A percentile compares a stretch with the other conserved stretches of the same genome.
Evolutionary conservation across 495 filamentous ascomycete species (phyloP).

Genomic region (Penicillium robsamsonii): DNA sequence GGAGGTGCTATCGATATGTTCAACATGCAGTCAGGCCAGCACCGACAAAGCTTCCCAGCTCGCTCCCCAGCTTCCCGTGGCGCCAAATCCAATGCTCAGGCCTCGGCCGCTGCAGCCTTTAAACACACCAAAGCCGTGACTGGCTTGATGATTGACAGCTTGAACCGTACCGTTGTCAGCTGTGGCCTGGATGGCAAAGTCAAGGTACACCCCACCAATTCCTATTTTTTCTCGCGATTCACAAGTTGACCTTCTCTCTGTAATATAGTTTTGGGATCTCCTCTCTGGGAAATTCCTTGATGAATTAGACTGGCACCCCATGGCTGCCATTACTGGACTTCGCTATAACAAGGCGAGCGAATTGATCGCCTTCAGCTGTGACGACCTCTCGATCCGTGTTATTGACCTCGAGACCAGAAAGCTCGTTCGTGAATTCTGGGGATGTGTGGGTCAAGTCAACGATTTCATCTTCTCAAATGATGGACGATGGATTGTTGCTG

Average conservation of each 20-base stretch:
- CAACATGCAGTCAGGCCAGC: slow-evolving; percentile 90
- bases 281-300: slow-evolving; percentile 70
- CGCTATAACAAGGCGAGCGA: slow-evolving; percentile 78
- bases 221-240: neutral
- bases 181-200: slow-evolving; percentile 90
- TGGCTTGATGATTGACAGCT: slow-evolving; percentile 76
- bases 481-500: slow-evolving; percentile 89
- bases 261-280: slow-evolving; percentile 82
- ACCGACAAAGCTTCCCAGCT: slow-evolving; percentile 81
- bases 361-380: slow-evolving; percentile 84
- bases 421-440: slow-evolving; percentile 90
- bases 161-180: slow-evolving; percentile 80
- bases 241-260: slow-evolving; percentile 7
- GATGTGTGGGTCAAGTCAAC: slow-evolving; percentile 73
- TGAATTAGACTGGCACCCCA: slow-evolving; percentile 81
- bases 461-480: slow-evolving; percentile 91
- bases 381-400: slow-evolving; percentile 82
- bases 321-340: slow-evolving; percentile 71
- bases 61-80: slow-evolving; percentile 59
- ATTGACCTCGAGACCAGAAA: slow-evolving; percentile 89
- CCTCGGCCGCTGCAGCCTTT: slow-evolving; percentile 31
- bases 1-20: slow-evolving; percentile 85
- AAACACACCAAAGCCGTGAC: slow-evolving; percentile 82
- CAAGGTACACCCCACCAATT: slow-evolving; percentile 49
- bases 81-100: slow-evolving; percentile 1